Conservation (phyloP, 2,329 filamentous ascomycete species). For the Colletotrichum destructivum region DNA sequence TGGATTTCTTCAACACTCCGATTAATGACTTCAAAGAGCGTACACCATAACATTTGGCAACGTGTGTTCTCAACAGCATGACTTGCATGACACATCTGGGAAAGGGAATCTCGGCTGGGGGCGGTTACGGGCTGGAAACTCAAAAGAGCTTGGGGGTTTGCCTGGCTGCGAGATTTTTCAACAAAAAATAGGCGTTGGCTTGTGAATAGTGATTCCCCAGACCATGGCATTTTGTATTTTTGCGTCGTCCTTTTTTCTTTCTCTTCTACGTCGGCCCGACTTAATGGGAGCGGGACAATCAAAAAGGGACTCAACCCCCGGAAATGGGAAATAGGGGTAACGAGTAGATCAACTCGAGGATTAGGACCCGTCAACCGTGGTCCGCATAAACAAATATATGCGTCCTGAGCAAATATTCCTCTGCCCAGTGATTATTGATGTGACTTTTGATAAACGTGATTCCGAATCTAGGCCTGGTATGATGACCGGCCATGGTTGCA, state of each 20-base stretch:
- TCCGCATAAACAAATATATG: conserved; percentile 44
- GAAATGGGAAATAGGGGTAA: conserved; percentile 32
- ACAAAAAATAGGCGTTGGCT: conserved; percentile 56
- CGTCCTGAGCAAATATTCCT: conserved; percentile 10
- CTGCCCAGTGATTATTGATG: no score
- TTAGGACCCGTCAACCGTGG: conserved; percentile 62
- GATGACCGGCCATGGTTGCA: neutral
- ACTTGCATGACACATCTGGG: conserved; percentile 57
- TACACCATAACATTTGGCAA: conserved; percentile 44
- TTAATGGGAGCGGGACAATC: conserved; percentile 27
- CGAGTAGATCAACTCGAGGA: conserved; percentile 33
- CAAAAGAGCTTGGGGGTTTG: conserved; percentile 47
- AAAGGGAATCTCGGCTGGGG: conserved; percentile 44
- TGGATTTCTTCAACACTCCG: conserved; percentile 41
- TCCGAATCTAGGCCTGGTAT: no score
- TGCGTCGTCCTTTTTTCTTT: conserved; percentile 1
- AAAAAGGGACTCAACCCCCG: conserved; percentile 40
- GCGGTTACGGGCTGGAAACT: conserved; percentile 47
- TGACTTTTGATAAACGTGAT: neutral
- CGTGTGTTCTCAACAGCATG: conserved; percentile 62
- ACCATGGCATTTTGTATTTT: conserved; percentile 49
- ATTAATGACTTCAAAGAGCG: conserved; percentile 45
- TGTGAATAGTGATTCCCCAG: conserved; percentile 50
- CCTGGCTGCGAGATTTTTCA: conserved; percentile 53
- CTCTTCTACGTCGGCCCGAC: conserved; percentile 40